phyloP scores from a whole-genome alignment of 2,329 filamentous ascomycete genomes.

The Macrophomina tecta region DNA sequence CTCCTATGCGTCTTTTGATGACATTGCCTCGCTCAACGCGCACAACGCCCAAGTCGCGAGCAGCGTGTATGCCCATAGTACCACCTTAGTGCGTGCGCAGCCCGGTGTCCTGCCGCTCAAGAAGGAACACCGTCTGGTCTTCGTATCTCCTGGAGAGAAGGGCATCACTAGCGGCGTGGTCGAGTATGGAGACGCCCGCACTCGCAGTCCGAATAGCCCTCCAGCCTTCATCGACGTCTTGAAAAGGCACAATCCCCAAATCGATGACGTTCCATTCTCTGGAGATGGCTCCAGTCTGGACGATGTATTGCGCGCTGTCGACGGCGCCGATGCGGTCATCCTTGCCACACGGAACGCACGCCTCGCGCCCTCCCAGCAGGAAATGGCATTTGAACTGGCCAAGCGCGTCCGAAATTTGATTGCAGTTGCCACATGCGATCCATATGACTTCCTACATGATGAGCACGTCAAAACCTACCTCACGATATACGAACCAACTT shows the following conservation, averaged over 20 bases:
- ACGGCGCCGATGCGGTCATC: neutral
- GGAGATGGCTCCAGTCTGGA: neutral
- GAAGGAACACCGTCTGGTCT: neutral
- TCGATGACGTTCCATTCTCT: neutral
- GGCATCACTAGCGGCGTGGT: constrained; percentile 11
- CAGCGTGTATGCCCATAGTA: neutral
- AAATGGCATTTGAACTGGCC: neutral
- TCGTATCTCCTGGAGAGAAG: constrained; percentile 8
- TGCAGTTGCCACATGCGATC: constrained; percentile 24
- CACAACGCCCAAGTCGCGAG: neutral
- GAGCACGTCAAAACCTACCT: neutral
- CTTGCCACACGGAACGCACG: constrained; percentile 22
- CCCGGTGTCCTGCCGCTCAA: neutral
- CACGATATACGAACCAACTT: constrained; percentile 24
- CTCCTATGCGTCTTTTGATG: neutral
- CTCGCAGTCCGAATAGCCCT: neutral
- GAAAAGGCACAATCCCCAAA: neutral
- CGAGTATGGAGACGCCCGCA: neutral
- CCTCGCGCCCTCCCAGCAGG: neutral
- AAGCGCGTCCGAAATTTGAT: neutral
- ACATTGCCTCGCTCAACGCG: neutral
- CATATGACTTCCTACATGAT: constrained; percentile 23
- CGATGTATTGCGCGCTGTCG: neutral
- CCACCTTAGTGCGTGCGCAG: neutral
- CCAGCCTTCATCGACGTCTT: constrained; percentile 11